phyloP scores from a whole-genome alignment of 1,284 basidiomycete genomes.

The Ceratobasidium sp. region DNA sequence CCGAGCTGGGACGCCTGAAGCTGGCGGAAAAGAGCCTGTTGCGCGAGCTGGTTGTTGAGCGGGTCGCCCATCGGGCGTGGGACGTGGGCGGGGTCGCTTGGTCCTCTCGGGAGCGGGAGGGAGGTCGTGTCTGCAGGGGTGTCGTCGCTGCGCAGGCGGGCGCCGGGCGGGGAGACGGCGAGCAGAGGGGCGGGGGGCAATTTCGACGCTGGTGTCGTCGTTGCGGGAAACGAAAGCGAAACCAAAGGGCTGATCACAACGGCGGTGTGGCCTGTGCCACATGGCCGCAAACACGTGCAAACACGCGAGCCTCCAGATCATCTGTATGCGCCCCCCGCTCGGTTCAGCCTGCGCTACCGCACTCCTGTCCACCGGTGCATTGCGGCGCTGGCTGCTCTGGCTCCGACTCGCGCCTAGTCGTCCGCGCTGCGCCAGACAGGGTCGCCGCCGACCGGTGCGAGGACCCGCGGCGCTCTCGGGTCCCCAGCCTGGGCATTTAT shows the following conservation, averaged over 20 bases:
- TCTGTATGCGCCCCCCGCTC: neutral
- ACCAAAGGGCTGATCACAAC: conserved; percentile 38
- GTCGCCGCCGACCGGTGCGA: neutral
- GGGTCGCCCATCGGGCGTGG: conserved; percentile 43
- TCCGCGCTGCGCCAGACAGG: too few relatives aligned
- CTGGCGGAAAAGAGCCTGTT: conserved; percentile 36
- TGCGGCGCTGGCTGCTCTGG: neutral
- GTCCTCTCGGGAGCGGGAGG: neutral
- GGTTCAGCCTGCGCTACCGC: too few relatives aligned
- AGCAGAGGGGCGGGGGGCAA: neutral
- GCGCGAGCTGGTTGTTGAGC: conserved; percentile 31
- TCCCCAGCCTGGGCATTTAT: conserved; percentile 27
- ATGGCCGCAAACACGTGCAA: conserved; percentile 6
- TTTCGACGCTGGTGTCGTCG: conserved; percentile 15
- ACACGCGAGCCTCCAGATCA: conserved; percentile 7
- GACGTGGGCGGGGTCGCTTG: neutral
- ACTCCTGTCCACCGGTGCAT: neutral
- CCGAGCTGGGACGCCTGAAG: conserved; percentile 2
- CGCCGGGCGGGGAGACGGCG: conserved; percentile 10
- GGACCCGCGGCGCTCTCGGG: neutral
- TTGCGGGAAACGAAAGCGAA: conserved; percentile 31
- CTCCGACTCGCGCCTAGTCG: too few relatives aligned
- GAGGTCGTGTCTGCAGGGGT: neutral
- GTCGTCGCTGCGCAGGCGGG: neutral
- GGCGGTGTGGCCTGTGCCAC: conserved; percentile 6